Base-by-base conservation (phyloP, 768 basidiomycete genomes). In the Lentinula detonsa region DNA sequence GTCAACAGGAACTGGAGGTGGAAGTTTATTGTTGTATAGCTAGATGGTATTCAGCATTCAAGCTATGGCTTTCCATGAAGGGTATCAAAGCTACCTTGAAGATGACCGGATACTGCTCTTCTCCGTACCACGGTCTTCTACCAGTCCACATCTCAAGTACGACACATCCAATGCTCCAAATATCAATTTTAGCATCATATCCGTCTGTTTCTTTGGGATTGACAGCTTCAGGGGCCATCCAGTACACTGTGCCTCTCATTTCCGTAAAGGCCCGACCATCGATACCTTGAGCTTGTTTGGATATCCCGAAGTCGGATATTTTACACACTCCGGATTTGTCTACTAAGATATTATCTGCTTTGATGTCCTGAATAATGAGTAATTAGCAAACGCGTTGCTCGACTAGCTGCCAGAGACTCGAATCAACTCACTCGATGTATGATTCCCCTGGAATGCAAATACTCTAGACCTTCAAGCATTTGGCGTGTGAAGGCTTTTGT, bases 91-190 rank as follows among this genome's bases (percentile, higher is more conserved):
- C 54, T 66, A 93, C 95, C 81, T 93, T 88, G 59, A 87, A 77
- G 82, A 96, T 86, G 48, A 96, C 91, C 3, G 88, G 79, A 63
- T 91, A 74, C 3, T 83, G 75, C 66, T 89, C 85, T 63, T 90
- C 84, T 35, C 86, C 84, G 50, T 76, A 79, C 95, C 95, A 98
- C 5, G 95, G 95, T 50, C 92, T 76, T 64, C 84, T 77, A n/a
- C 92, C 95, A 4, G 90, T 88, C 87, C 93, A 95, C 95, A 98
- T 98, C 72, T 98, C 95, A 54, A 95, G 78, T 13, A 93, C 85
- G 39, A 98, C 86, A 71, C 95, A 98, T 1, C 95, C 95, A 21
- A 95, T 78, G 66, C 91, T 91, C 95, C 95, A 98, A 61, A 98
- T 93, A 68, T 98, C 95, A 50, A 96, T 86, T 71, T 98, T 98